phyloP scores from a whole-genome alignment of 208 protist species.

The Crithidia acanthocephali region DNA sequence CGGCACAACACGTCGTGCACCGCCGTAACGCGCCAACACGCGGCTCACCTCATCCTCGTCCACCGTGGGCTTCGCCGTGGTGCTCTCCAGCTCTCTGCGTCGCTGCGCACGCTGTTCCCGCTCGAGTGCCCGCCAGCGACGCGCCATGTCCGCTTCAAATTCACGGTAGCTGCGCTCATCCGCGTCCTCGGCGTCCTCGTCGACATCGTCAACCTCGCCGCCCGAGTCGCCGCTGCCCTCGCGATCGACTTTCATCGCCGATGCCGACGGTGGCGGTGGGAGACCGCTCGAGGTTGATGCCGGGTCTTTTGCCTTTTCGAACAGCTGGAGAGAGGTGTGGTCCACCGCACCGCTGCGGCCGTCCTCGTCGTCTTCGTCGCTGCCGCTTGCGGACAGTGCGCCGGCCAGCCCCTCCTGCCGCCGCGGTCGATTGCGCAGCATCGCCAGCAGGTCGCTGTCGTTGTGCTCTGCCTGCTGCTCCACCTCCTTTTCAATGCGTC shows the following conservation, averaged over 20 bases:
- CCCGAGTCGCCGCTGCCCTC: not conserved
- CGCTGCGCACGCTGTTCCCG: constrained; percentile 33
- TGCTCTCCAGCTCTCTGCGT: constrained; percentile 20
- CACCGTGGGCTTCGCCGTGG: not conserved
- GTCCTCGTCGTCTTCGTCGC: constrained; percentile 8
- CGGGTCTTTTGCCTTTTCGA: too few species aligned
- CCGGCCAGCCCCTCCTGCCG: not conserved
- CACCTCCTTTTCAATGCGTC: constrained; percentile 68
- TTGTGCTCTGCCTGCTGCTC: constrained; percentile 42
- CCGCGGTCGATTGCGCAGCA: constrained; percentile 34
- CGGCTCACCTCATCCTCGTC: constrained; percentile 20
- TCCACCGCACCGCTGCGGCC: not conserved
- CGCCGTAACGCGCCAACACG: constrained; percentile 35
- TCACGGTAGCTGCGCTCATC: constrained; percentile 29
- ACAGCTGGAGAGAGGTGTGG: too few species aligned
- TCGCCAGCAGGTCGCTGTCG: constrained; percentile 41
- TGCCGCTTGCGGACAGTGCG: not conserved
- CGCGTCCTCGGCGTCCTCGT: constrained; percentile 23
- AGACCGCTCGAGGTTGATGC: not conserved
- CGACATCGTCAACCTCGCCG: not conserved
- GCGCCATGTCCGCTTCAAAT: constrained; percentile 34
- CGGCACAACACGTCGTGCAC: constrained; percentile 8
- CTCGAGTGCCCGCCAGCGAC: constrained; percentile 33
- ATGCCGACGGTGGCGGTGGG: constrained; percentile 3
- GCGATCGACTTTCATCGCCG: not conserved